Evolutionary conservation across 192 early-diverging fungal species (phyloP), one percentile per base, ranked within the genome.

Genomic region (Coemansia sp.): DNA sequence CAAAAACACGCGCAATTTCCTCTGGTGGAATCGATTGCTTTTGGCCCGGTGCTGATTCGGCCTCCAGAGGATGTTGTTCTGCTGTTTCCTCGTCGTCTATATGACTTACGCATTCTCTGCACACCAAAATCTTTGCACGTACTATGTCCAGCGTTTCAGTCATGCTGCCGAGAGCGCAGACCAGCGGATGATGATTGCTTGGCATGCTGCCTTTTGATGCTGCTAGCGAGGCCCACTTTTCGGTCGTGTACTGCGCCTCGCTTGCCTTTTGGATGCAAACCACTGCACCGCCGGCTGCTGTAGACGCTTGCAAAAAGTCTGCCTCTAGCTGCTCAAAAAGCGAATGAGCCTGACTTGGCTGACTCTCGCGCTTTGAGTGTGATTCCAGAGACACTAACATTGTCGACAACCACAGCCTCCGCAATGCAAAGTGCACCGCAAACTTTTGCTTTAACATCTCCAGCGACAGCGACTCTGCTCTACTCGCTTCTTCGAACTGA

Each of bases 1-100:
- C 48, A 56, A 77, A 77, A 21, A 77, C 21, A 1, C 58, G 57
- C 0, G 66, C 71, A 3, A 56, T 40, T 5, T 63, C 42, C 9
- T 74, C 60, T 3, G 52, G 33, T 21, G 42, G 31, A 8, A 21
- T 26, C 15, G 25, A 0, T 17, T n/a, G 10, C 13, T 17, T 26
- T 26, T 33, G 26, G 35, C 54, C 37, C 13, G 7, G 17, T 4
- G n/a, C 27, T 21, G 27, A 21, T 6, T 7, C 42, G 1, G 23
- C 25, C 5, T 45, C 42, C 30, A 31, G 9, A 4, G 30, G 9
- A n/a, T n/a, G n/a, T 8, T 31, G 37, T 3, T 23, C 11, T 13
- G 31, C 1, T 22, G 10, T 21, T 3, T 6, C 41, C 7, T 19
- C 42, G 3, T 33, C 22, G 13, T 35, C 59, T 3, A 29, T 18